These are phyloP conservation scores for Aspergillus sparsus DNA, from an alignment of 495 filamentous ascomycete genomes.

Conservation along the genomic window DNA sequence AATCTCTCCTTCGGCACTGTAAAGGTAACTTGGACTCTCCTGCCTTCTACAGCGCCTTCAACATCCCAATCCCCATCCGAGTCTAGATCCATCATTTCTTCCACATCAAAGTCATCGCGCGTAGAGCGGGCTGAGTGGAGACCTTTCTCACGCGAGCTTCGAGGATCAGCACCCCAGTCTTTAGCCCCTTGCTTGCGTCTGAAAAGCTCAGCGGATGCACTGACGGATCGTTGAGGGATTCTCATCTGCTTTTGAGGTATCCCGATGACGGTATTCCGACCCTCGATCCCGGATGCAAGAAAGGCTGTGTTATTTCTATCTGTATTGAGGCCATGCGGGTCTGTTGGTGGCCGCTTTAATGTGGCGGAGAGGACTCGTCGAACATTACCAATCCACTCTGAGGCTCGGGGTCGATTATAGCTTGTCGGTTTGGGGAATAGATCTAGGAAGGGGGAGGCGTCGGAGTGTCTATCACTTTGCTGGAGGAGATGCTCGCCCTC, in stretches of 20 bases:
- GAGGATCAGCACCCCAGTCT: constrained; percentile 55
- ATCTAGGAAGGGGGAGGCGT: constrained; percentile 21
- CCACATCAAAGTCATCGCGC: constrained; percentile 38
- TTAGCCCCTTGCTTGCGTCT: constrained; percentile 57
- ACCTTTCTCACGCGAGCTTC: constrained; percentile 26
- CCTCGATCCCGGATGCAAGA: constrained; percentile 39
- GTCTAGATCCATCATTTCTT: constrained; percentile 33
- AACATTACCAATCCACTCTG: constrained; percentile 57
- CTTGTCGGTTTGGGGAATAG: constrained; percentile 36
- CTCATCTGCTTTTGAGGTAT: constrained; percentile 13
- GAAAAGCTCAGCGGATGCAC: constrained; percentile 61
- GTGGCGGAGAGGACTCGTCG: constrained; percentile 53
- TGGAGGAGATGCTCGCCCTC: constrained; percentile 66
- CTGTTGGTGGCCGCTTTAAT: constrained; percentile 30
- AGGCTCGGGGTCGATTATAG: constrained; percentile 38
- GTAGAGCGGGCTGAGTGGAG: constrained; percentile 24
- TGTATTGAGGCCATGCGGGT: constrained; percentile 4
- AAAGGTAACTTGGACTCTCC: constrained; percentile 91
- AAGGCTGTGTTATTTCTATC: constrained; percentile 17
- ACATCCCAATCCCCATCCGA: constrained; percentile 84
- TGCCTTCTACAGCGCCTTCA: constrained; percentile 74
- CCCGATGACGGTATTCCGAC: constrained; percentile 34
- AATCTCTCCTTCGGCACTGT: constrained; percentile 84
- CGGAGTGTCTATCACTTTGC: constrained; percentile 6
- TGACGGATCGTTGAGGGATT: constrained; percentile 55